phyloP scores from a whole-genome alignment of 495 filamentous ascomycete genomes.

The Clavariopsis aquatica region DNA sequence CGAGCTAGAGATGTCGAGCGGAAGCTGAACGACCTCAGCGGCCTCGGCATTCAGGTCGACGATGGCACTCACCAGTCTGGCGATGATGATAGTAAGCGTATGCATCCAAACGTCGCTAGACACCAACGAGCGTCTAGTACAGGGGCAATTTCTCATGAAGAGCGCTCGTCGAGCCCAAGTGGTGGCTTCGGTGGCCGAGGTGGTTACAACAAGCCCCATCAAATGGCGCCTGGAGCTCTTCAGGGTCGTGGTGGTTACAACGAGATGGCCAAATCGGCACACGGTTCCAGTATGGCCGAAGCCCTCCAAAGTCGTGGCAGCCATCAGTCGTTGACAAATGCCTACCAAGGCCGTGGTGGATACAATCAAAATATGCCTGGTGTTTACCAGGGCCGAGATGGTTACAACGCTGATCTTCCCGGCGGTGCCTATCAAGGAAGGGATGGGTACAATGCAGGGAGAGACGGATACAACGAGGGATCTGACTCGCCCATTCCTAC shows the following conservation, averaged over 20 bases:
- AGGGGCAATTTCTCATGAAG: slow-evolving; percentile 19
- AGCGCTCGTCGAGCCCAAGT: slow-evolving; percentile 31
- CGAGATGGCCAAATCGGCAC: background rate
- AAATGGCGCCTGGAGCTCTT: background rate
- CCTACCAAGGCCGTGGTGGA: slow-evolving; percentile 20
- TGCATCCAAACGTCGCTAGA: slow-evolving; percentile 23
- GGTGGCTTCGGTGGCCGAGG: slow-evolving; percentile 31
- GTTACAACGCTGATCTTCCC: slow-evolving; percentile 15
- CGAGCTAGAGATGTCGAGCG: slow-evolving; percentile 16
- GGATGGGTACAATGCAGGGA: slow-evolving; percentile 29
- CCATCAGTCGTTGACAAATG: slow-evolving; percentile 1
- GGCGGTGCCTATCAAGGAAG: background rate
- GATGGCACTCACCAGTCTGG: slow-evolving; percentile 20
- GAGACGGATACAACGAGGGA: slow-evolving; percentile 36
- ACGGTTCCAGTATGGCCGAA: slow-evolving; percentile 8
- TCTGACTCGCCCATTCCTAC: slow-evolving; percentile 28
- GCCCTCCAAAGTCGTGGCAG: slow-evolving; percentile 11
- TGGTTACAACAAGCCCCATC: slow-evolving; percentile 28
- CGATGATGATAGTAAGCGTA: slow-evolving; percentile 23
- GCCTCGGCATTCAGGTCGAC: slow-evolving; percentile 34
- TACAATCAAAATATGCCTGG: slow-evolving; percentile 25
- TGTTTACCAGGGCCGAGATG: slow-evolving; percentile 21
- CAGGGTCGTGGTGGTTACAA: slow-evolving; percentile 17
- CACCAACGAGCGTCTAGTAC: slow-evolving; percentile 32
- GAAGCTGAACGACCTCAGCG: slow-evolving; percentile 32